These are phyloP conservation scores for Pleurotus ostreatus DNA, from an alignment of 768 basidiomycete species.

Conservation along the genomic window DNA sequence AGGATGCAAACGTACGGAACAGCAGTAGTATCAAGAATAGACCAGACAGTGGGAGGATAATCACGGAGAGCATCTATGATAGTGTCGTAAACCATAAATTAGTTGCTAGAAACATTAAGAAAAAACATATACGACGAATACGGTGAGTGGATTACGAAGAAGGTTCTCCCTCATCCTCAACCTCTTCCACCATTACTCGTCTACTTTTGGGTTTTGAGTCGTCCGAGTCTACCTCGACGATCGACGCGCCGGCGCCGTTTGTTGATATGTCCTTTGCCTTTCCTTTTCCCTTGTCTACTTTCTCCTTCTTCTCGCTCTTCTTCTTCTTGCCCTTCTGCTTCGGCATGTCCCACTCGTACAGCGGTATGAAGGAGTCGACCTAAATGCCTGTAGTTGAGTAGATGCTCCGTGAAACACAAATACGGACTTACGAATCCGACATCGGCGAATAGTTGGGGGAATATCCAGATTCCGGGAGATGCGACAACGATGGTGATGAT, in stretches of 20 bases:
- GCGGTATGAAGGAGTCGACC: slow-evolving; percentile 96
- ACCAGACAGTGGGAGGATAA: no score
- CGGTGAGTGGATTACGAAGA: slow-evolving; percentile 21
- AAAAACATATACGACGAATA: slow-evolving; percentile 14
- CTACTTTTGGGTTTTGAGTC: slow-evolving; percentile 38
- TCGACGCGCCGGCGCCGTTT: slow-evolving; percentile 37
- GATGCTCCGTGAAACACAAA: not conserved
- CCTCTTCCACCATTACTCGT: slow-evolving; percentile 43
- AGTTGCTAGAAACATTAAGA: slow-evolving; percentile 5
- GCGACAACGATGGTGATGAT: slow-evolving; percentile 84
- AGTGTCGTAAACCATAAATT: not conserved
- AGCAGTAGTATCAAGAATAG: no score
- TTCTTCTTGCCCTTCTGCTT: slow-evolving; percentile 62
- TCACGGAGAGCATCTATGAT: no score
- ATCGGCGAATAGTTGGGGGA: slow-evolving; percentile 96
- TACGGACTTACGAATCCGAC: slow-evolving; percentile 86
- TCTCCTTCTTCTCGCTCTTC: slow-evolving; percentile 22
- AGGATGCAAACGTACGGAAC: no score
- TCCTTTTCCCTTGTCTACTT: slow-evolving; percentile 17
- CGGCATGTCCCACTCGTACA: slow-evolving; percentile 95
- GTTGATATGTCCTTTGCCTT: slow-evolving; percentile 26
- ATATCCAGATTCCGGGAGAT: slow-evolving; percentile 96
- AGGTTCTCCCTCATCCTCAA: slow-evolving; percentile 32
- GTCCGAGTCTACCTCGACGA: slow-evolving; percentile 45
- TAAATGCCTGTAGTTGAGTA: slow-evolving; percentile 24